Base-by-base conservation (phyloP, 768 basidiomycete genomes). In the Suillus sp. region DNA sequence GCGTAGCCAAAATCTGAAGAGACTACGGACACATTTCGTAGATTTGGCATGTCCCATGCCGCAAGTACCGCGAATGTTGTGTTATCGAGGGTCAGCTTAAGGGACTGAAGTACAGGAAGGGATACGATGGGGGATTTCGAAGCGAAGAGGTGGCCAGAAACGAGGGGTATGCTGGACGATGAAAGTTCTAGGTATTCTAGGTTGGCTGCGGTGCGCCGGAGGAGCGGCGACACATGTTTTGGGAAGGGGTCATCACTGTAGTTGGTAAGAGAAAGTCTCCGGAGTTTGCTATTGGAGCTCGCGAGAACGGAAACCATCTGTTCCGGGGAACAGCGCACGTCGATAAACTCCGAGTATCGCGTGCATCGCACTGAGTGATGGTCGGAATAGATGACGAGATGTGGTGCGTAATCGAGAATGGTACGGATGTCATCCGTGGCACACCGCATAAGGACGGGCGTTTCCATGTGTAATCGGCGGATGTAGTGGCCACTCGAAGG, bases 61-160 rank as follows among this genome's bases (percentile, higher is more conserved):
- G 89, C 81, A 27, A 91, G 83, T 13, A 88, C 83, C 3, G 81
- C 79, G 64, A 91, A 90, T 7, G 89, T 90, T 5, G 84, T 84
- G 65, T 90, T 87, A 75, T 90, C 88, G 38, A 92, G 80, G 1
- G 87, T 86, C 3, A 87, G 81, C 71, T 90, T 91, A 57, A 92
- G 81, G 1, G 89, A 84, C 18, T 81, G 80, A n/a, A 92, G 79
- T 14, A 83, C 79, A 14, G 90, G 89, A n/a, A 91, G 78, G 9
- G 73, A 73, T 13, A 82, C 74, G 54, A 74, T 50, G 63, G 66
- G 59, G 9, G 60, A 37, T 37, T 63, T 54, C 43, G 48, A 68
- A 25, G 72, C 68, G 34, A 69, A 62, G 40, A 62, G 67, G 59
- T 68, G 68, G 14, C 66, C 75, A 16, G 78, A 77, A 59, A 77